Percentiles rank a stretch among this genome's conserved stretches.
Evolutionary conservation across 805 yeast genomes (phyloP).

Genomic region (Starmerella riodocensis): DNA sequence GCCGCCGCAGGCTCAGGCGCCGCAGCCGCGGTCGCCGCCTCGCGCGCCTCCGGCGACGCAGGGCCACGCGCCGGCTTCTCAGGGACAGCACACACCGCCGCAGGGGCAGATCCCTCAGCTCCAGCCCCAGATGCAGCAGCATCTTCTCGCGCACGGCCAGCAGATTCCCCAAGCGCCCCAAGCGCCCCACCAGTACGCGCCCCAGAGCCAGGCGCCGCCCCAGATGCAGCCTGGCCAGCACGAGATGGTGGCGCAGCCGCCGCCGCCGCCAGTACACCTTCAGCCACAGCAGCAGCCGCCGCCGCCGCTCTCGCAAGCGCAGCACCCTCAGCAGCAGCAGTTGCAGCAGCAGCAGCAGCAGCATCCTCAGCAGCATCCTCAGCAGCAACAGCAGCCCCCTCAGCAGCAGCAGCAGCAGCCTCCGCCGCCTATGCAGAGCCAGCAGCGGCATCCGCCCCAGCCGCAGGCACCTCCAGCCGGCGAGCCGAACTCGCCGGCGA

Average conservation of each 20-base stretch:
- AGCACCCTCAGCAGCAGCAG: neutral
- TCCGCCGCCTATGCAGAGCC: constrained; percentile 10
- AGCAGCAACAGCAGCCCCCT: constrained; percentile 7
- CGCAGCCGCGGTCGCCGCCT: neutral
- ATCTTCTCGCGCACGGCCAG: constrained; percentile 9
- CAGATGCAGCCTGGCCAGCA: constrained; percentile 1
- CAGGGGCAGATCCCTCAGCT: neutral
- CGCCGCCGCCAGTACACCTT: neutral
- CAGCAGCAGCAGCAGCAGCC: constrained; percentile 12
- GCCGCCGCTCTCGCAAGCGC: neutral
- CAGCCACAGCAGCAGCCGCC: neutral
- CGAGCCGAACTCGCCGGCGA: neutral
- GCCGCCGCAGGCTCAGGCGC: neutral
- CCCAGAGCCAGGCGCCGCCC: constrained; percentile 3
- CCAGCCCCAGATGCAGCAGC: constrained; percentile 2
- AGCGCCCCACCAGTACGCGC: constrained; percentile 14
- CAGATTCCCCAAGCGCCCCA: constrained; percentile 9
- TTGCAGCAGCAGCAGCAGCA: neutral
- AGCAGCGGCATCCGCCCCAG: constrained; percentile 10
- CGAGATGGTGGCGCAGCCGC: neutral
- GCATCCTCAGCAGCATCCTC: neutral
- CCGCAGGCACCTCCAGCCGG: constrained; percentile 2
- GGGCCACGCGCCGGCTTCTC: neutral
- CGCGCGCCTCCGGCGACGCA: neutral
- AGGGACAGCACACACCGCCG: too few relatives aligned